Base-by-base conservation (phyloP, 441 rosid species). In the Jatropha podagrica region DNA sequence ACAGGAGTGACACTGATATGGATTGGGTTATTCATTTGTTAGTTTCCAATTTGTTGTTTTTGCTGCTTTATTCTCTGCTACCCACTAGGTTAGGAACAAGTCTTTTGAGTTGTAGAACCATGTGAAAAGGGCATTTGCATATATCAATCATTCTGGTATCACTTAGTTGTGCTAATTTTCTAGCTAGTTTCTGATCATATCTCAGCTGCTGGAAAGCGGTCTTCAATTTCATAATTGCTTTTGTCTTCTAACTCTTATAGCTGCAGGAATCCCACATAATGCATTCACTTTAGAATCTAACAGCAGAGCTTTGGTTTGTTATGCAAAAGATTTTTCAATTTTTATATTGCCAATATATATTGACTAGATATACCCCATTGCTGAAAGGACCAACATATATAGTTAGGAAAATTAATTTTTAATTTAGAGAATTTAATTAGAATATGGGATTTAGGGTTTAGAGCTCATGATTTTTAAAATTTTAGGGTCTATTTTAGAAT, bases 141-240 rank as follows among this genome's bases (percentile, higher is more conserved):
- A 52, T 37, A 74, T 75, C 79, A 72, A 79, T 81, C 81, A 81
- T 76, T 56, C 69, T 64, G 56, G 20, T 2, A 11, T 40, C 0
- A 14, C 8, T 63, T 65, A 1, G 7, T 17, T 68, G 8, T 59
- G 15, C 40, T 75, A 78, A 73, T 78, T 72, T 80, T 66, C 62
- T 63, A 69, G 80, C 41, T 76, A 61, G n/a, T 37, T 62, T 75
- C 76, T 56, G 40, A 60, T 70, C 73, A 71, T 75, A 76, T 69
- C 83, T 68, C 27, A 79, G 75, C 83, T 79, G 78, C 72, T 73
- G 12, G 71, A 77, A 79, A 77, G 71, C 32, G 71, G 84, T 79
- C 83, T 75, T 77, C 72, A 65, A 23, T 8, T 69, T 69, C 74
- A 83, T 69, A 60, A 77, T 81, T 77, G 78, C 69, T 8, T 72